These are phyloP conservation scores for Microsporum audouinii DNA, from an alignment of 2,329 filamentous ascomycete genomes.

Conservation along the genomic window DNA sequence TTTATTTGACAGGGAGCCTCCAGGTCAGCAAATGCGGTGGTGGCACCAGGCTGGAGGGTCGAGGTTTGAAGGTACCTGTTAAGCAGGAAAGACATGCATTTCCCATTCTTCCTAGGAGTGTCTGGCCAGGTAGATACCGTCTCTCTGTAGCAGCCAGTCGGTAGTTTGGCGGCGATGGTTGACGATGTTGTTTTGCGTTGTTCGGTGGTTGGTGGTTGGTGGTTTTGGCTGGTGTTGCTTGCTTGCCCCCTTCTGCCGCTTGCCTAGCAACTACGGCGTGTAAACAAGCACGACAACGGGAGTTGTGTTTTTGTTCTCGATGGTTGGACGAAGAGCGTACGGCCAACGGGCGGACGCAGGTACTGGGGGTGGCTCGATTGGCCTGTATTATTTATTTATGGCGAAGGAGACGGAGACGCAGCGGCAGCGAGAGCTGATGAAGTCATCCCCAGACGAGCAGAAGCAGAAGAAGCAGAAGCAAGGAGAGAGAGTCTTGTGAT, in stretches of 20 bases:
- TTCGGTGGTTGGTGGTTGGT: neutral
- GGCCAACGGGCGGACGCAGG: neutral
- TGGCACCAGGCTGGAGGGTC: conserved; percentile 33
- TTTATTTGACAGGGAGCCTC: conserved; percentile 25
- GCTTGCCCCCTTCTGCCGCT: neutral
- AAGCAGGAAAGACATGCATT: conserved; percentile 33
- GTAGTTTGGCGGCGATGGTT: neutral
- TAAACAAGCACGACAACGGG: neutral
- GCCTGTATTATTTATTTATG: neutral
- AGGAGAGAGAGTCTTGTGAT: neutral
- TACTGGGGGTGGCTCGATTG: neutral
- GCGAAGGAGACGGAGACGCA: neutral
- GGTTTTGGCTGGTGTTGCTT: neutral
- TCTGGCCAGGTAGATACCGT: neutral
- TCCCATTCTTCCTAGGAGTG: conserved; percentile 20
- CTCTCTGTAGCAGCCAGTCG: neutral
- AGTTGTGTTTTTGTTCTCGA: too few relatives aligned
- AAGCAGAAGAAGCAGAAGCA: neutral
- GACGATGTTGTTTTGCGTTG: neutral
- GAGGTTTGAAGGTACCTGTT: conserved; percentile 20
- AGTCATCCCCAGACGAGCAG: neutral
- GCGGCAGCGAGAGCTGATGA: neutral
- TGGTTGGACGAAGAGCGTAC: neutral
- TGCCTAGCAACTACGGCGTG: neutral
- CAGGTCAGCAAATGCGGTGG: conserved; percentile 25